Evolutionary conservation across 768 basidiomycete genomes (phyloP).

Genomic region (Xanthoconium purpureum): DNA sequence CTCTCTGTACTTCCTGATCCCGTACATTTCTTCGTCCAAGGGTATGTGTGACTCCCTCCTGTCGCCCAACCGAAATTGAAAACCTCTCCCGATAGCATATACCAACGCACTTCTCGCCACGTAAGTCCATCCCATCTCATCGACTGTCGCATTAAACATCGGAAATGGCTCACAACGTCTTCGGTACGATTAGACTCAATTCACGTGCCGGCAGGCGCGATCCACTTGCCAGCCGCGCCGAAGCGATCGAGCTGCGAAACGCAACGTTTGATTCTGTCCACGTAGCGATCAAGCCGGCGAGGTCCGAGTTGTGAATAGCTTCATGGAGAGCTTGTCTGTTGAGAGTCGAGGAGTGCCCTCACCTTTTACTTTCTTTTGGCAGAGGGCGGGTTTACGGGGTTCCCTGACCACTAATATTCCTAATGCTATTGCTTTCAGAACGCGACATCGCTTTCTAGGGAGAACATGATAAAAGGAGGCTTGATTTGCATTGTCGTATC

Average conservation of each 20-base stretch:
- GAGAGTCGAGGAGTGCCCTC: not conserved
- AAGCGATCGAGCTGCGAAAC: not conserved
- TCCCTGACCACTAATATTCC: too few relatives aligned
- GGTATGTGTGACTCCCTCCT: not conserved
- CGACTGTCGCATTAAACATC: not conserved
- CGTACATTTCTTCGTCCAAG: constrained; percentile 3
- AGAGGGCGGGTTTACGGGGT: too few relatives aligned
- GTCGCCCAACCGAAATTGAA: not conserved
- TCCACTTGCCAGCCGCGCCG: not conserved
- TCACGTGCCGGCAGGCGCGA: not conserved
- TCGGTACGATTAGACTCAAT: not conserved
- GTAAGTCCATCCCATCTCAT: not conserved
- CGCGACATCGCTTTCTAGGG: too few relatives aligned
- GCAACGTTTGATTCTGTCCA: not conserved
- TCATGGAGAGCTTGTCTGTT: not conserved
- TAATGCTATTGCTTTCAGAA: too few relatives aligned
- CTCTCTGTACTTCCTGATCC: not conserved
- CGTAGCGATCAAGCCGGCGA: not conserved
- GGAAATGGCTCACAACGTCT: not conserved
- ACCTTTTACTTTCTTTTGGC: too few relatives aligned
- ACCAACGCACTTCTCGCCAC: not conserved
- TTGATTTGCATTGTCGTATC: too few relatives aligned
- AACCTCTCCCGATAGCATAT: not conserved
- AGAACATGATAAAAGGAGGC: too few relatives aligned
- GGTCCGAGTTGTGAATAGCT: not conserved